phyloP scores from a whole-genome alignment of 2,329 filamentous ascomycete genomes.

The Fusarium heterosporum region DNA sequence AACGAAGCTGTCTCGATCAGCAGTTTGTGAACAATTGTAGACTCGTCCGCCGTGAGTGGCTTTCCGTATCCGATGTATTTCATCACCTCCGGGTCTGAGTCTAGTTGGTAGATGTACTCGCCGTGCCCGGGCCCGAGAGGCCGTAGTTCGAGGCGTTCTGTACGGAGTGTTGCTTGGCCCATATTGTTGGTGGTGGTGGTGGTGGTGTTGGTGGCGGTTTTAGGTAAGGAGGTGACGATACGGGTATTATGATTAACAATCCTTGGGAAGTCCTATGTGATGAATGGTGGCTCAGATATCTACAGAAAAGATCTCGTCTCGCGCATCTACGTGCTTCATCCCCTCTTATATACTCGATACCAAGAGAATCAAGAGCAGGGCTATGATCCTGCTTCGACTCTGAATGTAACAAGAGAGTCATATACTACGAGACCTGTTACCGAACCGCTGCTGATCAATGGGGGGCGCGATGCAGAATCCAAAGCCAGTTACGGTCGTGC shows the following conservation, averaged over 20 bases:
- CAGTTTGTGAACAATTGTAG: constrained; percentile 39
- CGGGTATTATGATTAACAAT: neutral
- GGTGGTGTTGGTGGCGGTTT: neutral
- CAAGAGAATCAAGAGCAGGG: constrained; percentile 23
- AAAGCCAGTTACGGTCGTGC: neutral
- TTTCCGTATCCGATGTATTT: constrained; percentile 43
- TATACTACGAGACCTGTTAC: constrained; percentile 1
- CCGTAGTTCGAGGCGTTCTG: constrained; percentile 32
- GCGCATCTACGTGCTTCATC: constrained; percentile 8
- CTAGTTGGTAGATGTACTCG: constrained; percentile 38
- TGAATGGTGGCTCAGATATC: neutral
- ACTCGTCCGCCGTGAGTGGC: constrained; percentile 35
- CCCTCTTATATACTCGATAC: constrained; percentile 32
- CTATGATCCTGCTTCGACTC: constrained; percentile 7
- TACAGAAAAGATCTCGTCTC: constrained; percentile 1
- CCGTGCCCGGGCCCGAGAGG: constrained; percentile 35
- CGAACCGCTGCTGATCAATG: constrained; percentile 22
- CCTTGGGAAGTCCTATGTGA: neutral
- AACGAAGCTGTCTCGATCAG: constrained; percentile 40
- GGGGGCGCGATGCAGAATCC: constrained; percentile 1
- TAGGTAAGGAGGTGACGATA: neutral
- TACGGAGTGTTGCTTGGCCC: constrained; percentile 37
- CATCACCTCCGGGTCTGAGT: constrained; percentile 39
- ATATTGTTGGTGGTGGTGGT: constrained; percentile 16
- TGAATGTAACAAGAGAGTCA: constrained; percentile 2